phyloP scores from a whole-genome alignment of 2,329 filamentous ascomycete genomes.

The Fusarium sp. region DNA sequence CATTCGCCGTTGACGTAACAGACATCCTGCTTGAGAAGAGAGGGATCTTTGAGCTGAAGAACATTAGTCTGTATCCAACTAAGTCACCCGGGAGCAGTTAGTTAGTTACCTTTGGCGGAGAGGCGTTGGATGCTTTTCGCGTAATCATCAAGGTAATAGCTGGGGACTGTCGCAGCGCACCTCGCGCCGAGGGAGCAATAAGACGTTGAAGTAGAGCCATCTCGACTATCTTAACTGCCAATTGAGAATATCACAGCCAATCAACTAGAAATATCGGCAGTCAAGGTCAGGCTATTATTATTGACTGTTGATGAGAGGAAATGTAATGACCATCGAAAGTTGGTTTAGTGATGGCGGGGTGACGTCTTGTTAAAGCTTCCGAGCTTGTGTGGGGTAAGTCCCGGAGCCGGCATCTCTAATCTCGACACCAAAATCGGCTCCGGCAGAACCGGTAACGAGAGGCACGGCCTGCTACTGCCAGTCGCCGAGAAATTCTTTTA shows the following conservation, averaged over 20 bases:
- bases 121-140: slow-evolving; percentile 61
- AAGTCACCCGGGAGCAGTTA: rapidly evolving
- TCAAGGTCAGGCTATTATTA: neutral
- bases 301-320: slow-evolving; percentile 10
- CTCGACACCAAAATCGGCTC: slow-evolving; percentile 22
- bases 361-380: slow-evolving; percentile 41
- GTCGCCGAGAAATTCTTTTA: neutral
- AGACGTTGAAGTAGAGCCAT: slow-evolving; percentile 52
- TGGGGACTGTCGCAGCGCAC: slow-evolving; percentile 48
- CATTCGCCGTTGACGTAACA: slow-evolving; percentile 94
- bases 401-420: slow-evolving; percentile 41
- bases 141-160: slow-evolving; percentile 45
- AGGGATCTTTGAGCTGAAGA: slow-evolving; percentile 77
- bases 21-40: slow-evolving; percentile 84
- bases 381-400: slow-evolving; percentile 41
- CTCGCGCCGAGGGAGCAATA: slow-evolving; percentile 45
- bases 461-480: neutral
- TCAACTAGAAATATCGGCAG: neutral
- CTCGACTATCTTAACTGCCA: neutral
- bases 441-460: slow-evolving; percentile 26
- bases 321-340: slow-evolving; percentile 5
- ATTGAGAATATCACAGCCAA: too few relatives aligned
- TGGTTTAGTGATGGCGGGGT: slow-evolving; percentile 39
- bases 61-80: neutral
- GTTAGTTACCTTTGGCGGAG: slow-evolving; percentile 55